Percentiles rank a stretch among this genome's conserved stretches.
phyloP scores from a whole-genome alignment of 805 yeast genomes.

The Debaryomyces castellii region DNA sequence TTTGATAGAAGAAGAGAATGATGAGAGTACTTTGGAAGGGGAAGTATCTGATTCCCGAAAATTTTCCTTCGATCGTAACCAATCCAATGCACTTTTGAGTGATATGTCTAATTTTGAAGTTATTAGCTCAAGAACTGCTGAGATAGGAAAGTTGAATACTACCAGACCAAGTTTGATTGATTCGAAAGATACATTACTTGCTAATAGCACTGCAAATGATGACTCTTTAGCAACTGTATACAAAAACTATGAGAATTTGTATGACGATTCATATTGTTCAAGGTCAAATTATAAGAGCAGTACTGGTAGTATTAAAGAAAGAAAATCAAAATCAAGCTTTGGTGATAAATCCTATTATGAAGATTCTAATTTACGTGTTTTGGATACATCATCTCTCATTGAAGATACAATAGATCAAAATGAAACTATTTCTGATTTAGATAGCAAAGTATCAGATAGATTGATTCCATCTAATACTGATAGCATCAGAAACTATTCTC shows the following conservation, averaged over 20 bases:
- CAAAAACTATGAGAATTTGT: slow-evolving; percentile 20
- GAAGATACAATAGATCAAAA: slow-evolving; percentile 13
- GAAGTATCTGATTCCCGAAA: slow-evolving; percentile 5
- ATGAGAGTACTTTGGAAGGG: slow-evolving; percentile 18
- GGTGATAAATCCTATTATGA: background rate
- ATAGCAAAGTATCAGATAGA: background rate
- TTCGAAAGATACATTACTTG: slow-evolving; percentile 28
- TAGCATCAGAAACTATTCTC: background rate
- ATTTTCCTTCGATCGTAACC: slow-evolving; percentile 6
- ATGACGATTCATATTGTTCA: slow-evolving; percentile 1
- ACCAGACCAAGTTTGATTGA: slow-evolving; percentile 22
- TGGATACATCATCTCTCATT: slow-evolving; percentile 21
- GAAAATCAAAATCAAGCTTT: background rate
- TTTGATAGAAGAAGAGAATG: slow-evolving; percentile 14
- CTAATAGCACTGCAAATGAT: slow-evolving; percentile 7
- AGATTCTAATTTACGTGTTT: slow-evolving; percentile 15
- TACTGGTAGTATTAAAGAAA: background rate
- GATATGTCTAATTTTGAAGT: slow-evolving; percentile 27
- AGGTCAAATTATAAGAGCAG: background rate
- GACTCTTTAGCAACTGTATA: slow-evolving; percentile 24
- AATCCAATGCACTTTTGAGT: slow-evolving; percentile 14
- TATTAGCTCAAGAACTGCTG: slow-evolving; percentile 28
- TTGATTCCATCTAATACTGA: background rate
- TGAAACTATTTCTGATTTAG: background rate
- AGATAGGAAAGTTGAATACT: slow-evolving; percentile 24